Evolutionary conservation across 345 rosid genomes (phyloP).

Genomic region (Limnanthes douglasii): DNA sequence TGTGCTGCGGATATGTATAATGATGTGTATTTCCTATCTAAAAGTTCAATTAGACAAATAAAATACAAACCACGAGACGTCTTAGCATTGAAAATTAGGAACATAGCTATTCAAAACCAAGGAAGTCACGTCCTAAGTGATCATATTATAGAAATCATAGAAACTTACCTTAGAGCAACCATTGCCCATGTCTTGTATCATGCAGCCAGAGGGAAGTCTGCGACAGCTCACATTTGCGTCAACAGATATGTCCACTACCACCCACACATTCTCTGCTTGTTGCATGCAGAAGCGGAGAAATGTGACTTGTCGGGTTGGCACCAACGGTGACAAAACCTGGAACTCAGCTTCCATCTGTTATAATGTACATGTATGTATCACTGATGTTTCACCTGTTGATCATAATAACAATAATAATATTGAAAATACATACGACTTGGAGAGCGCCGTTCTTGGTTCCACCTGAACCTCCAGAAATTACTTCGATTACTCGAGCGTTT

Average conservation of each 20-base stretch:
- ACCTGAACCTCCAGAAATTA: slow-evolving; percentile 20
- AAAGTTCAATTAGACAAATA: too few relatives aligned
- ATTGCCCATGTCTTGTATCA: slow-evolving; percentile 39
- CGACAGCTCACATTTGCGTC: slow-evolving; percentile 17
- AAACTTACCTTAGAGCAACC: slow-evolving; percentile 39
- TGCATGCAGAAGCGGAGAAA: slow-evolving; percentile 52
- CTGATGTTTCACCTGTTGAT: too few relatives aligned
- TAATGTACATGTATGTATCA: too few relatives aligned
- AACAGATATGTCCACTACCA: slow-evolving; percentile 52
- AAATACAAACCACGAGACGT: too few relatives aligned
- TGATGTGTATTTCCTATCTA: too few relatives aligned
- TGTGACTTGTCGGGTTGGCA: slow-evolving; percentile 31
- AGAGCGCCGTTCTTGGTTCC: slow-evolving; percentile 32
- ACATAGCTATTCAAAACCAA: too few relatives aligned
- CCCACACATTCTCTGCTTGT: slow-evolving; percentile 35
- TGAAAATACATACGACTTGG: slow-evolving; percentile 28
- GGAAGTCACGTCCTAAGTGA: too few relatives aligned
- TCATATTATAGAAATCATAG: too few relatives aligned
- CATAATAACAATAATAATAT: not conserved
- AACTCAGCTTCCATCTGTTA: slow-evolving; percentile 53
- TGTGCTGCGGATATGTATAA: too few relatives aligned
- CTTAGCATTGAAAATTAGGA: too few relatives aligned
- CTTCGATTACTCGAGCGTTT: slow-evolving; percentile 20
- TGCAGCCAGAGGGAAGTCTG: slow-evolving; percentile 67
- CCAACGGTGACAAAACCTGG: slow-evolving; percentile 41